These are phyloP conservation scores for Cercospora sp. DNA, from an alignment of 2,329 filamentous ascomycete genomes.

Conservation along the genomic window DNA sequence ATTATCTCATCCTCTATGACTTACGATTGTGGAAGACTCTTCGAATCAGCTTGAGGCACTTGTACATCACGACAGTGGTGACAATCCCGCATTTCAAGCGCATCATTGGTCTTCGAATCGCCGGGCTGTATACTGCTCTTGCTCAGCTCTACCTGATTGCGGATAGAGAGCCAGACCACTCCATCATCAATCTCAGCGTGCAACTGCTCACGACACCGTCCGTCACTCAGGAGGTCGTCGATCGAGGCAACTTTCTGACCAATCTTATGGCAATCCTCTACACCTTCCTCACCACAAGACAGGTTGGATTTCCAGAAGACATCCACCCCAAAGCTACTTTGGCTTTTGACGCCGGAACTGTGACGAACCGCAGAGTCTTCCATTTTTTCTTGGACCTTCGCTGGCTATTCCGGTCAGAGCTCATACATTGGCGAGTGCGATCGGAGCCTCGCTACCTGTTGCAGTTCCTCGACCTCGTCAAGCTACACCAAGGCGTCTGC, in stretches of 20 bases:
- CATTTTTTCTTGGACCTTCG: slow-evolving; percentile 96
- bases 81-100: slow-evolving; percentile 96
- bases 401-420: slow-evolving; percentile 82
- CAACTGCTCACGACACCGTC: slow-evolving; percentile 97
- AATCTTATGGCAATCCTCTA: slow-evolving; percentile 95
- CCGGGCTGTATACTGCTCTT: slow-evolving; percentile 87
- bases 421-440: slow-evolving; percentile 82
- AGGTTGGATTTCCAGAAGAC: slow-evolving; percentile 91
- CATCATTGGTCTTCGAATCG: slow-evolving; percentile 87
- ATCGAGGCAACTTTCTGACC: slow-evolving; percentile 91
- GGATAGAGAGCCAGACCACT: slow-evolving; percentile 94
- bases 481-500: slow-evolving; percentile 94
- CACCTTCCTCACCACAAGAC: slow-evolving; percentile 91
- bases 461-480: slow-evolving; percentile 93
- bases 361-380: slow-evolving; percentile 93
- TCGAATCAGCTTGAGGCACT: slow-evolving; percentile 81
- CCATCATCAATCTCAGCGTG: slow-evolving; percentile 94
- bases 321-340: slow-evolving; percentile 82
- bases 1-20: slow-evolving; percentile 94
- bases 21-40: slow-evolving; percentile 95
- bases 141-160: slow-evolving; percentile 95
- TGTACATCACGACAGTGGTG: slow-evolving; percentile 96
- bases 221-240: slow-evolving; percentile 92
- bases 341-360: slow-evolving; percentile 89
- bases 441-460: slow-evolving; percentile 82